Conservation (phyloP, 257 asterid genomes). For the Ophiorrhiza pumila region DNA sequence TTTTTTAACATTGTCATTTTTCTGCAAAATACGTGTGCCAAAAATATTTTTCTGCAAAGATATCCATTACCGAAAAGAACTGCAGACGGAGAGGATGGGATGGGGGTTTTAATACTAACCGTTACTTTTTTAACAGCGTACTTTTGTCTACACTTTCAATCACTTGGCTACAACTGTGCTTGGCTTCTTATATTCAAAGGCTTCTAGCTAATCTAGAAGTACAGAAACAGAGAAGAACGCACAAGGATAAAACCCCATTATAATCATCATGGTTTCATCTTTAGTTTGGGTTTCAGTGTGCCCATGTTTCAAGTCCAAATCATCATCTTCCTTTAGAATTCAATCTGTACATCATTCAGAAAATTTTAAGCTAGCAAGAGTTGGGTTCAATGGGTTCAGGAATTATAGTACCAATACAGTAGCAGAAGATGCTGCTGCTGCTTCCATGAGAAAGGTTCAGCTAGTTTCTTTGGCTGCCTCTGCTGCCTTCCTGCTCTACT, state of each 20-base stretch:
- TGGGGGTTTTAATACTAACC: no score
- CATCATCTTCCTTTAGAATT: slow-evolving; percentile 1
- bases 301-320: neutral
- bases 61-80: no score
- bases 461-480: slow-evolving; percentile 22
- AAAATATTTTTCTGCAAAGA: no score
- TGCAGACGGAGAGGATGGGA: no score
- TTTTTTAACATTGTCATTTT: no score
- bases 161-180: neutral
- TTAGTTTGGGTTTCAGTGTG: slow-evolving; percentile 4
- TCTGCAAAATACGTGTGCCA: no score
- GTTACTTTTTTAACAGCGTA: no score
- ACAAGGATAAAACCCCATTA: neutral
- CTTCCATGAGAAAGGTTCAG: slow-evolving; percentile 10
- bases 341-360: slow-evolving; percentile 8
- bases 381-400: slow-evolving; percentile 37
- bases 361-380: neutral
- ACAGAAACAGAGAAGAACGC: neutral
- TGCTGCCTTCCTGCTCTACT: slow-evolving; percentile 14
- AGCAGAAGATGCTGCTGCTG: neutral
- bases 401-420: slow-evolving; percentile 1
- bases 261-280: slow-evolving; percentile 16
- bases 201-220: neutral
- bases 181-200: no score
- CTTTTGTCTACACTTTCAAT: neutral